These are phyloP conservation scores for Carallia brachiata DNA, from an alignment of 345 rosid species.

Conservation along the genomic window DNA sequence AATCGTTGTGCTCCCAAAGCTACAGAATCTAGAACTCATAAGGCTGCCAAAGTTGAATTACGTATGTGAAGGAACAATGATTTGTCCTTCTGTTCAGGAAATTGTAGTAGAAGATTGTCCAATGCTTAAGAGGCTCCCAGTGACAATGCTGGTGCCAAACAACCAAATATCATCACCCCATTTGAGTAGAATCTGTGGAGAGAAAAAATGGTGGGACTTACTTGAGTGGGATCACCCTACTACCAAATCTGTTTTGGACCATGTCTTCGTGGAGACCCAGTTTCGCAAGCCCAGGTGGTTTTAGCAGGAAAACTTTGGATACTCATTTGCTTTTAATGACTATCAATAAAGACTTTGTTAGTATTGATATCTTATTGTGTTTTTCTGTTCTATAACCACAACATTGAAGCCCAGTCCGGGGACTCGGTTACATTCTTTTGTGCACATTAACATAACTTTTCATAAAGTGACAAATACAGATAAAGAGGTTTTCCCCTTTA, in stretches of 20 bases:
- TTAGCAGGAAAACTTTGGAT: not conserved
- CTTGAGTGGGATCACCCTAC: conserved; percentile 23
- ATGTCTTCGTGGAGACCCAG: not conserved
- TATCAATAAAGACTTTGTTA: not conserved
- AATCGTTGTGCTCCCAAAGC: conserved; percentile 9
- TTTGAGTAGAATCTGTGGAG: not conserved
- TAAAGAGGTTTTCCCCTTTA: too few relatives aligned
- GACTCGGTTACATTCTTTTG: too few relatives aligned
- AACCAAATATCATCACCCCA: conserved; percentile 7
- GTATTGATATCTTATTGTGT: too few relatives aligned
- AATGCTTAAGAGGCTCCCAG: conserved; percentile 15
- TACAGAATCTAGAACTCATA: not conserved
- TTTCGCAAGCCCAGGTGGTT: not conserved
- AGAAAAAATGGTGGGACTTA: conserved; percentile 13
- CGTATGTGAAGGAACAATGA: not conserved
- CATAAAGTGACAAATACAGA: too few relatives aligned
- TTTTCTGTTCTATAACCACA: too few relatives aligned
- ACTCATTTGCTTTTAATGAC: not conserved
- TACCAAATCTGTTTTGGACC: not conserved
- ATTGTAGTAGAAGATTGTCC: not conserved
- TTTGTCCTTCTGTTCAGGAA: conserved; percentile 10
- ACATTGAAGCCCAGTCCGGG: too few relatives aligned
- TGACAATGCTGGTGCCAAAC: not conserved
- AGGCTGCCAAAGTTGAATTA: not conserved
- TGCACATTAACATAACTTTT: too few relatives aligned